Evolutionary conservation across 1,139 yeast species (phyloP), one percentile per base, ranked within the genome.

Genomic region (Magnusiomyces paraingens): DNA sequence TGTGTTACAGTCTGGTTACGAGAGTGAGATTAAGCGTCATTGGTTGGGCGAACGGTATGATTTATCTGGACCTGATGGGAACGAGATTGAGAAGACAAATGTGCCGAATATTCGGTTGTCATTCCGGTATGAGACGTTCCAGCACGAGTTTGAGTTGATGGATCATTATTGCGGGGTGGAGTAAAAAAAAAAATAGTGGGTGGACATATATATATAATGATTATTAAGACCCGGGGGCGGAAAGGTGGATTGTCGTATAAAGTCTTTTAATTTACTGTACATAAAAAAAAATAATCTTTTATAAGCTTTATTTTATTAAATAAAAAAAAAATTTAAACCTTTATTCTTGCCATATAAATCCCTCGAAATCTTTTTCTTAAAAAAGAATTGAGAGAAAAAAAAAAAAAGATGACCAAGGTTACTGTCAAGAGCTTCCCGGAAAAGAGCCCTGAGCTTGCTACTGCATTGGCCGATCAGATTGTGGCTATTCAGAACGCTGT

Each of bases 1-100:
- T 0, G 98, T 91, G 3, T 70, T 79, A 52, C 97, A 91, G 73
- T 84, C 94, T 60, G 99, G 99, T 0, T 93, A 91, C 81, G 99
- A 93, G 70, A 79, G 83, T 55, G 75, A 76, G 40, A 79, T 93
- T 64, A 94, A 93, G 71, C 80, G 77, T 62, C 97, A 91, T 67
- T 93, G 99, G 99, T 74, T 91, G 43, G 99, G 99, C 38, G 79
- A 82, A 57, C 70, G 82, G 56, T 90, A 79, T 68, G 75, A 75
- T 60, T 52, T 56, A 3, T 77, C 78, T 0, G 96, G 95, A 8
- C 78, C 82, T 21, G 81, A 77, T 26, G 96, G 96, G 3, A 90
- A 90, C 65, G 90, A 87, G 63, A 82, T 93, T 54, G 96, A 88
- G 64, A 93, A 91, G 75, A 87, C 97, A 6, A 94, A 94, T 67